Percentiles rank a stretch among this genome's conserved stretches.
phyloP scores from a whole-genome alignment of 2,329 filamentous ascomycete species.

The Ciborinia camelliae region DNA sequence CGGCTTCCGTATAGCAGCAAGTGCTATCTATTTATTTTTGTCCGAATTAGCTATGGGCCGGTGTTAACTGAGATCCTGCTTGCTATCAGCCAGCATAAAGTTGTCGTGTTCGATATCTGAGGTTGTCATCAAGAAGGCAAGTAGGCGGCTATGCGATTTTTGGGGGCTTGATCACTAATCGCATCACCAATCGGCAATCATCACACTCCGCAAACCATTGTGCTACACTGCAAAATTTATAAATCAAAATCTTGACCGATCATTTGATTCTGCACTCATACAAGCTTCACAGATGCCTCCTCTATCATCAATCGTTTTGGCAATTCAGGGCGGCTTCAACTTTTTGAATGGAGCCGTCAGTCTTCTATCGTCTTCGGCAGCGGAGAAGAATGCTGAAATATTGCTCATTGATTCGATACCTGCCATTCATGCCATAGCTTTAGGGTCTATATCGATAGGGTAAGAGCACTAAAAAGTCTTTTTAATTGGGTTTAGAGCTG shows the following conservation, averaged over 20 bases:
- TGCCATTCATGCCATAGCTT: conserved; percentile 8
- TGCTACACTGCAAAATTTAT: background rate
- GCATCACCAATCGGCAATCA: background rate
- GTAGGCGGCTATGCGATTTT: background rate
- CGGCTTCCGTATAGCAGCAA: too few species aligned
- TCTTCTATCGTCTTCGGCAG: background rate
- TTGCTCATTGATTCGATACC: conserved; percentile 8
- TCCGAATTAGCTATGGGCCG: background rate
- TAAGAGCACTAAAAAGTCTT: background rate
- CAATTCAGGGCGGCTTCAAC: background rate
- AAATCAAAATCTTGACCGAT: background rate
- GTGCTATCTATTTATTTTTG: background rate
- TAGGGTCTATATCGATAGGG: conserved; percentile 10
- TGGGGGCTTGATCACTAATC: background rate
- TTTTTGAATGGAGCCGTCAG: conserved; percentile 4
- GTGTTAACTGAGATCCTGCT: background rate
- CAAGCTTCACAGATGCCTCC: background rate
- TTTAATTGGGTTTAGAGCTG: background rate
- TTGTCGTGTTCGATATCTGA: background rate
- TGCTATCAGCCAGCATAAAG: background rate
- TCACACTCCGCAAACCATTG: background rate
- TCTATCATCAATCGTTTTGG: conserved; percentile 5
- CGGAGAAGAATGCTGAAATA: conserved; percentile 5
- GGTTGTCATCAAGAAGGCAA: background rate
- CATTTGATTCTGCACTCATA: background rate